Base-by-base conservation (phyloP, 495 filamentous ascomycete genomes). In the Bryoglossum gracile region DNA sequence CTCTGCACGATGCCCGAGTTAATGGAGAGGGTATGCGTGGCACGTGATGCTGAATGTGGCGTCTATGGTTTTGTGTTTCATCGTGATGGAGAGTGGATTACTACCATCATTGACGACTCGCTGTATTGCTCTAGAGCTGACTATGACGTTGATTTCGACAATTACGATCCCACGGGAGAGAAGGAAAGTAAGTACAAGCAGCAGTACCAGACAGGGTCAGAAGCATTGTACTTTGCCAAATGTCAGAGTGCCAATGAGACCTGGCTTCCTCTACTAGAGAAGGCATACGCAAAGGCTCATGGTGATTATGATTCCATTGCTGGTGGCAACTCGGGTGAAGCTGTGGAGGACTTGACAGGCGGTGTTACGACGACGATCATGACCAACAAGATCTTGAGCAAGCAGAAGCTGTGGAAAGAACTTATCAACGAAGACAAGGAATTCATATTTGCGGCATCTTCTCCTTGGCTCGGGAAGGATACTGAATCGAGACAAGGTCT, bases 61-160 rank as follows among this genome's bases (percentile, higher is more conserved):
- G 88, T 95, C 14, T 96, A 96, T 57, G 90, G 90, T 0, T 96
- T 95, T 60, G 89, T 95, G 10, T 95, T 96, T 62, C 77, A 87
- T 67, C 78, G 90, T 56, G 90, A 95, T 59, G 88, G 89, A 22
- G 88, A 91, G 59, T 97, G 91, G 90, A 80, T 86, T 46, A 88
- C 86, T 33, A 87, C 84, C 50, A 85, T 95, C 46, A 84, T 95
- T 21, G 91, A 97, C 60, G 74, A 77, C 53, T 70, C 74, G 65
- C 71, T 95, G 4, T 94, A 88, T 61, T 71, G 94, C 3, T 82
- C 77, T 30, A 85, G 84, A 41, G 79, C 83, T n/a, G 87, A 94
- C 58, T 94, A 87, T 53, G 84, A 92, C 53, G 85, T 90, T 49
- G 22, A 24, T 18, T 71, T 67, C 4, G 56, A 75, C 10, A 84